Base-by-base conservation (phyloP, 2,329 filamentous ascomycete species). In the Penicillium sp. region DNA sequence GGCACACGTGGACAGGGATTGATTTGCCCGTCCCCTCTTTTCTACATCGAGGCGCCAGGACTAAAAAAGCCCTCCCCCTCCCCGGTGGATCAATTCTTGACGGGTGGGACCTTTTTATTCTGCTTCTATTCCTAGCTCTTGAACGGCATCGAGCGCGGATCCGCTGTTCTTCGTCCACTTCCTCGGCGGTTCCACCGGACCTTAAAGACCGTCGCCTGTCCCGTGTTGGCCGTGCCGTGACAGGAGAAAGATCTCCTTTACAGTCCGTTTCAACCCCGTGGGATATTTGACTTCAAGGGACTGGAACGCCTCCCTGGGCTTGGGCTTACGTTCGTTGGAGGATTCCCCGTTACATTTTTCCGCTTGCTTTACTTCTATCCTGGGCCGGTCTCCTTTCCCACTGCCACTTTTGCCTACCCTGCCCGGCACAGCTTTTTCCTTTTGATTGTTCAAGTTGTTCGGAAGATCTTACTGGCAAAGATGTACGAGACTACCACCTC, bases 401-500 rank as follows among this genome's bases (percentile, higher is more conserved):
- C 25, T 33, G 33, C 14, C 41, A 31, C 35, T 46, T 25, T 30
- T 24, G 16, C 16, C 20, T 27, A 14, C 38, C 16, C 50, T 51
- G 36, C 48, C 51, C 27, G 48, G 39, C 45, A 48, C 39, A 51
- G 42, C 39, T 14, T 7, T 33, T 28, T 4, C 22, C n/a, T 38
- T 46, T 18, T 14, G 7, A 31, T 24, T 44, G 25, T 3, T 24
- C 24, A 18, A 36, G 10, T 35, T 35, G 33, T 20, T 13, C 16
- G 20, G 16, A 13, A 30, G 44, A 18, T 22, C 6, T 22, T 5
- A n/a, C n/a, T 16, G 40, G 39, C 35, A 60, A 38, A 56, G 42
- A 70, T 71, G 67, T 67, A 64, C 50, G 58, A 65, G 39, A 45
- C 65, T 8, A 58, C 57, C 24, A 51, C 58, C 30, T 45, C 66